A percentile compares a stretch with the other conserved stretches of the same genome.
These are phyloP conservation scores for Chloris gayana DNA, from an alignment of 176 grass and related monocot species.

Conservation along the genomic window DNA sequence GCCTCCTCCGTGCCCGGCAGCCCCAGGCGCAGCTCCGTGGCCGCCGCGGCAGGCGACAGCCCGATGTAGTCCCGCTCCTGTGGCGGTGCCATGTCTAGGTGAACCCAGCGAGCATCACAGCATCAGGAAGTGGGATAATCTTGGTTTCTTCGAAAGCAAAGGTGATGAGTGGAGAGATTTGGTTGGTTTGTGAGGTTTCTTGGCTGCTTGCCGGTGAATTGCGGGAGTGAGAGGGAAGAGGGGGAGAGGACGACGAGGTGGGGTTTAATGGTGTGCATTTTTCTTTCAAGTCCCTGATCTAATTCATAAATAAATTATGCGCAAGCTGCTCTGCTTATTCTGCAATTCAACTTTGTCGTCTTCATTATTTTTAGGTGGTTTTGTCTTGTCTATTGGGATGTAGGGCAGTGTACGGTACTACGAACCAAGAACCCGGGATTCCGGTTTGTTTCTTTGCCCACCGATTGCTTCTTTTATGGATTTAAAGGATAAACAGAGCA, in stretches of 20 bases:
- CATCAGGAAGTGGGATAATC: constrained; percentile 6
- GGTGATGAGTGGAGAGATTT: not conserved
- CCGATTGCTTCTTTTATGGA: not conserved
- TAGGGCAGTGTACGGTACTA: not conserved
- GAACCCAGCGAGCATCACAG: constrained; percentile 31
- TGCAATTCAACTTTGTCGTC: constrained; percentile 29
- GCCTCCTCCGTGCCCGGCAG: constrained; percentile 58
- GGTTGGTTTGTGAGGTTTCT: constrained; percentile 42
- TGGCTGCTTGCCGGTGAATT: constrained; percentile 33
- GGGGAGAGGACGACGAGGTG: constrained; percentile 5
- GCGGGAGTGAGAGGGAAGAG: constrained; percentile 1
- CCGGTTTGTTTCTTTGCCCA: not conserved
- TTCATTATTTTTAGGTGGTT: constrained; percentile 18
- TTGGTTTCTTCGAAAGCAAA: constrained; percentile 1
- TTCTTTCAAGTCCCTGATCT: not conserved
- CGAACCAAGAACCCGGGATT: not conserved
- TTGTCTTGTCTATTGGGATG: constrained; percentile 37
- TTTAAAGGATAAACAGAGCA: not conserved
- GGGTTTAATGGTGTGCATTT: constrained; percentile 39
- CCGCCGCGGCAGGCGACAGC: constrained; percentile 48
- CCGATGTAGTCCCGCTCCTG: constrained; percentile 84
- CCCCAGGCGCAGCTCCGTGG: constrained; percentile 76
- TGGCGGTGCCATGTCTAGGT: constrained; percentile 53
- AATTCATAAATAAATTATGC: not conserved
- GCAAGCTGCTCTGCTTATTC: not conserved